Evolutionary conservation across 2,329 filamentous ascomycete species (phyloP), one percentile per base, ranked within the genome.

Genomic region (Periconia sp.): DNA sequence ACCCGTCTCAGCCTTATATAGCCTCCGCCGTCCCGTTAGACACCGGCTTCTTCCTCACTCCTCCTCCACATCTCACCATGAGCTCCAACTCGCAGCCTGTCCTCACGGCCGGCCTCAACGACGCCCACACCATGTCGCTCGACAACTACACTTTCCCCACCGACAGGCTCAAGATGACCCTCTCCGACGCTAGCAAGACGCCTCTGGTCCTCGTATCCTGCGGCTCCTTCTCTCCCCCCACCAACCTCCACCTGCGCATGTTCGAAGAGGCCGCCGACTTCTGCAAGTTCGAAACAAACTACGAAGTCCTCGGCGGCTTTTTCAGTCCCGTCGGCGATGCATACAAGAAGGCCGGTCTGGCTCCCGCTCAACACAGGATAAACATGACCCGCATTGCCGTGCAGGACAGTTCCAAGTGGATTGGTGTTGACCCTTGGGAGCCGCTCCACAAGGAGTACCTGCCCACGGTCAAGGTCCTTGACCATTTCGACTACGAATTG

Each of bases 401-500:
- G 20, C 83, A 89, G 62, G 87, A 89, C 48, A 87, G 87, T 52
- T 72, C 72, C 5, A 64, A 48, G 9, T 74, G 72, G 72, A 73
- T 74, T 49, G 64, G 65, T 11, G 71, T 74, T 6, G 72, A 74
- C 50, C 65, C 70, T 7, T 47, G 85, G 85, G 92, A 96, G 79
- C 89, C 91, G n/a, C 79, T 89, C 64, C 86, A 95, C 76, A 84
- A 87, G 66, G 82, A 89, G 61, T 97, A 96, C 71, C 87, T 91
- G 57, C 91, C 92, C 15, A 97, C 93, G 1, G 93, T 92, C 40
- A 84, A 89, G 63, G 92, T 96, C 41, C 80, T 97, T 46, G 91
- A 96, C 68, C 93, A 97, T 75, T 94, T 97, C 65, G 87, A 95
- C 61, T 78, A 93, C 69, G 91, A 97, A 72, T 90, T 97, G 70